Conservation (phyloP, 2,329 filamentous ascomycete species). For the Alternaria gaisen region DNA sequence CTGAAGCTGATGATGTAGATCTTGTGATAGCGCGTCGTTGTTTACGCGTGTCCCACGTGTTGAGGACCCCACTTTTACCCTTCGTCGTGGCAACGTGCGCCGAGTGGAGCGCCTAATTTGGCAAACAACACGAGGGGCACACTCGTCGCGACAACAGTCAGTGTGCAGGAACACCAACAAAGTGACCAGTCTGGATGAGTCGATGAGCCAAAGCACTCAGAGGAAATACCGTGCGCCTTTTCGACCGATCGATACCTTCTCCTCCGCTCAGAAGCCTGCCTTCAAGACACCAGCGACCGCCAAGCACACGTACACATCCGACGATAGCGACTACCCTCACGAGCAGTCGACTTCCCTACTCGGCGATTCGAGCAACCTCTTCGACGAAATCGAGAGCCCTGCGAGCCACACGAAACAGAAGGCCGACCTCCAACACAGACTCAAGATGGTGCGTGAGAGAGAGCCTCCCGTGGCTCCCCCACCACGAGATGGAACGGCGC, state of each 20-base stretch:
- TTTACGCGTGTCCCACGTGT: constrained; percentile 17
- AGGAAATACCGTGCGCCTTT: constrained; percentile 44
- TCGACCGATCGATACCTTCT: constrained; percentile 46
- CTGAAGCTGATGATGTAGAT: not conserved
- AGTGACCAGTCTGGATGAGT: constrained; percentile 4
- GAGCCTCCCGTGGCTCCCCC: constrained; percentile 54
- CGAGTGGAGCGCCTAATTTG: constrained; percentile 7
- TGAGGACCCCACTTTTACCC: constrained; percentile 2
- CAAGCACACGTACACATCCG: constrained; percentile 8
- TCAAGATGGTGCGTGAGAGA: constrained; percentile 62
- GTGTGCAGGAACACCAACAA: not conserved
- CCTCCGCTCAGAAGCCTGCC: constrained; percentile 44
- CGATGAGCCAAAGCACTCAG: constrained; percentile 37
- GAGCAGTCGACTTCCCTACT: constrained; percentile 28
- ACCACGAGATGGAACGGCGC: constrained; percentile 25
- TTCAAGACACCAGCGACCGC: constrained; percentile 24
- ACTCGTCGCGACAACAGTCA: not conserved
- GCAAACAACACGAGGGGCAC: constrained; percentile 18
- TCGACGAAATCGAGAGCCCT: constrained; percentile 37
- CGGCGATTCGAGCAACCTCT: constrained; percentile 48
- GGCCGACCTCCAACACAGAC: constrained; percentile 6
- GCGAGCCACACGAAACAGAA: constrained; percentile 3
- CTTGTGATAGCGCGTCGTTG: constrained; percentile 17
- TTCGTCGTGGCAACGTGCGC: constrained; percentile 17
- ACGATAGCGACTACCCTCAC: constrained; percentile 13